Percentiles rank a stretch among this genome's conserved stretches.
These are phyloP conservation scores for Osmanthus fragrans DNA, from an alignment of 257 asterid species.

Conservation along the genomic window DNA sequence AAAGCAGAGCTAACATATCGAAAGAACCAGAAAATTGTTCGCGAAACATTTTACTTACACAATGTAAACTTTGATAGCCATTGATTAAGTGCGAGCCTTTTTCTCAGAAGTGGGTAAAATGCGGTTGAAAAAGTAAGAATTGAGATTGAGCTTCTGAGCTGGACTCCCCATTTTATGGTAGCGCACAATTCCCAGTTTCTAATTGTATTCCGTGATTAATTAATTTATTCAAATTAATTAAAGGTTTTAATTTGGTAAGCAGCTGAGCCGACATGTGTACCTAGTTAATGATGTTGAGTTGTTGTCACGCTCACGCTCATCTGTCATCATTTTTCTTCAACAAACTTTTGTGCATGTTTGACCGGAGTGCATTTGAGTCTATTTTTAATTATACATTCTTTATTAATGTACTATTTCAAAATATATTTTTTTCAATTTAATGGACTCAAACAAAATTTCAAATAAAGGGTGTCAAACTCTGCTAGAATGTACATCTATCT, in stretches of 20 bases:
- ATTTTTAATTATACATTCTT: too few relatives aligned
- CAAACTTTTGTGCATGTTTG: too few relatives aligned
- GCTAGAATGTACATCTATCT: too few relatives aligned
- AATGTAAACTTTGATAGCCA: constrained; percentile 74
- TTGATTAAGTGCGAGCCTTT: constrained; percentile 19
- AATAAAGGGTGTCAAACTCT: too few relatives aligned
- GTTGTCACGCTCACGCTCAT: background rate
- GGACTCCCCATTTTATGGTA: background rate
- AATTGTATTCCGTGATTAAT: background rate
- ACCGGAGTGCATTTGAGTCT: too few relatives aligned
- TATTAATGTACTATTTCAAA: too few relatives aligned
- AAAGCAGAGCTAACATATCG: background rate
- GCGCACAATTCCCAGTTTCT: background rate
- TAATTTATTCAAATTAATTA: background rate
- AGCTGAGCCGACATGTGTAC: background rate
- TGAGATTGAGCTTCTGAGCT: background rate
- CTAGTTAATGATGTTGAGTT: background rate
- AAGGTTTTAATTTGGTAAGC: background rate
- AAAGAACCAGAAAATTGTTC: background rate
- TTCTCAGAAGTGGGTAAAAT: background rate
- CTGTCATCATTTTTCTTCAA: background rate
- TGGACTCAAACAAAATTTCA: too few relatives aligned
- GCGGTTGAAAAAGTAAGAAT: background rate
- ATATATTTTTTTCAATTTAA: too few relatives aligned
- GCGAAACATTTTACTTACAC: constrained; percentile 45